These are phyloP conservation scores for Collybia nuda DNA, from an alignment of 768 basidiomycete genomes.

Conservation along the genomic window DNA sequence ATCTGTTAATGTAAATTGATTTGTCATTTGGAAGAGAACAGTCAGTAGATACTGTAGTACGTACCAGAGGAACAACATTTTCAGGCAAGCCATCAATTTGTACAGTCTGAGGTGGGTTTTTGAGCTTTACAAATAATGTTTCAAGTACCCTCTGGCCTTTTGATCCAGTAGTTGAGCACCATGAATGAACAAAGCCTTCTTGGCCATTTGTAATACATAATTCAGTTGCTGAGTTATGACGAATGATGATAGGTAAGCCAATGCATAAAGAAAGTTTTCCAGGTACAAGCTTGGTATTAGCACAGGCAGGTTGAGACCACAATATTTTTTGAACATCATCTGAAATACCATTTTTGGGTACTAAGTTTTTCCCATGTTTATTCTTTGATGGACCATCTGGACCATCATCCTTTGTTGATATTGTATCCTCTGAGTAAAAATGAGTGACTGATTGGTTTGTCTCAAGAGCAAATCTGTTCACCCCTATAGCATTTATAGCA, in stretches of 20 bases:
- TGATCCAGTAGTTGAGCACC: background rate
- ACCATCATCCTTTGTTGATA: background rate
- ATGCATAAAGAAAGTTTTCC: background rate
- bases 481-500: conserved; percentile 21
- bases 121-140: conserved; percentile 24
- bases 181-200: conserved; percentile 13
- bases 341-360: background rate
- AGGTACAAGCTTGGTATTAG: background rate
- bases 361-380: conserved; percentile 4
- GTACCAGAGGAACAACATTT: conserved; percentile 20
- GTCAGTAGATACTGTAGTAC: background rate
- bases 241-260: background rate
- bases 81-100: conserved; percentile 21
- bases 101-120: conserved; percentile 18
- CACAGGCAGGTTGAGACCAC: background rate
- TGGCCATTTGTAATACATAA: background rate
- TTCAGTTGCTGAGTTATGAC: background rate
- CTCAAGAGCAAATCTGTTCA: conserved; percentile 21
- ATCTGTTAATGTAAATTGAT: conserved; percentile 4
- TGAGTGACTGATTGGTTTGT: conserved; percentile 10
- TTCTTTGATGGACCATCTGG: background rate
- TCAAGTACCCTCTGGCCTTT: conserved; percentile 19
- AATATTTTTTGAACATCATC: background rate
- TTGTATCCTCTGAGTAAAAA: conserved; percentile 23
- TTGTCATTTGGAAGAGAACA: conserved; percentile 26